These are phyloP conservation scores for Pichia sp. DNA, from an alignment of 1,139 yeast genomes.

Conservation along the genomic window DNA sequence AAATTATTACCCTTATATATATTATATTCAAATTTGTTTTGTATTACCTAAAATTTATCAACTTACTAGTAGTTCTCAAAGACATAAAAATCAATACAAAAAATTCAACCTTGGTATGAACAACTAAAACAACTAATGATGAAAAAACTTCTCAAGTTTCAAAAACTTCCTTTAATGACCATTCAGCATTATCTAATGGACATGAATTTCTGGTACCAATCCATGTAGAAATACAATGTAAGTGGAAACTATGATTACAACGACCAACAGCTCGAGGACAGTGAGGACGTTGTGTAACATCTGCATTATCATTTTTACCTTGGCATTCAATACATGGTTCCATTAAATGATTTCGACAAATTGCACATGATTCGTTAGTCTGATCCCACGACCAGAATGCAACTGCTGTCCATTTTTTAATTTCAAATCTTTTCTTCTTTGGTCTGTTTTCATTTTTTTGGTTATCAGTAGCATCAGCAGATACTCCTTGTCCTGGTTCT, in stretches of 20 bases:
- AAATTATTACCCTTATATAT: no score
- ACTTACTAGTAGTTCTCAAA: no score
- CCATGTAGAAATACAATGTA: conserved; percentile 97
- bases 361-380: conserved; percentile 91
- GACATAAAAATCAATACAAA: no score
- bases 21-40: no score
- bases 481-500: not conserved
- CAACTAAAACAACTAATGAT: not conserved
- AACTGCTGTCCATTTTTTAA: conserved; percentile 94
- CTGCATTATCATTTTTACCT: conserved; percentile 27
- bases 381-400: conserved; percentile 99
- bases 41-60: no score
- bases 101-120: not conserved
- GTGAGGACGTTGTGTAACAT: conserved; percentile 49
- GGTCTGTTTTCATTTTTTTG: conserved; percentile 21
- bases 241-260: conserved; percentile 90
- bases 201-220: conserved; percentile 94
- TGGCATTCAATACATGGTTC: conserved; percentile 94
- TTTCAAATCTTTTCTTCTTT: conserved; percentile 54
- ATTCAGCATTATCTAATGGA: conserved; percentile 91
- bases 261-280: conserved; percentile 98
- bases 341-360: conserved; percentile 97
- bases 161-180: conserved; percentile 75
- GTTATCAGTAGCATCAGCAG: not conserved
- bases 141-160: conserved; percentile 1